phyloP scores from a whole-genome alignment of 169 alveolate genomes.

The Toxoplasma gondii region DNA sequence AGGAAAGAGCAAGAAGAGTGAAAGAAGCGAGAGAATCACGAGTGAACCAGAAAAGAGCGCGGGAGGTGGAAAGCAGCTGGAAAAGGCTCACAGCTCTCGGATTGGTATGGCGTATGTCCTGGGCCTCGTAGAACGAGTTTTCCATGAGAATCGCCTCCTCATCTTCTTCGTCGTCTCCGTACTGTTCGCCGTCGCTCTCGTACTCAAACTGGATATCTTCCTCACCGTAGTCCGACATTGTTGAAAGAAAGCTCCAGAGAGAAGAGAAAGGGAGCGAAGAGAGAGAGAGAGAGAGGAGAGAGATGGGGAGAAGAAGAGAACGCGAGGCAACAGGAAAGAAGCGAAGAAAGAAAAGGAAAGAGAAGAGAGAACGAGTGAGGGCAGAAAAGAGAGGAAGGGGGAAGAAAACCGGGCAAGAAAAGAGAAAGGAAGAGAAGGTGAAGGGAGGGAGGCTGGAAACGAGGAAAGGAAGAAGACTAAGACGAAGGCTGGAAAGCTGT shows the following conservation, averaged over 20 bases:
- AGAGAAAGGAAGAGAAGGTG: not conserved
- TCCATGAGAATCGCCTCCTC: not conserved
- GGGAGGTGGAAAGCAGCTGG: not conserved
- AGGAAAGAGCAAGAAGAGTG: not conserved
- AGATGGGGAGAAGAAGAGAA: not conserved
- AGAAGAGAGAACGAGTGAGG: not conserved
- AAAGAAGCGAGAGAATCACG: too few species aligned
- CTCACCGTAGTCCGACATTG: not conserved
- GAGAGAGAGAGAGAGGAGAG: too few species aligned
- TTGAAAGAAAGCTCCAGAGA: too few species aligned
- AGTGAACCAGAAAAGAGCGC: not conserved
- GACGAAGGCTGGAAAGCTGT: not conserved
- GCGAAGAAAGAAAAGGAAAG: not conserved
- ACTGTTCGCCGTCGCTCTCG: constrained; percentile 13
- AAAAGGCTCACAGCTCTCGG: not conserved
- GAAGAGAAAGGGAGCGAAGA: too few species aligned
- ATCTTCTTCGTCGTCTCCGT: constrained; percentile 2
- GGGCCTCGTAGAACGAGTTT: constrained; percentile 5
- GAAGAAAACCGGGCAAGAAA: not conserved
- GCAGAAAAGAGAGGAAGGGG: not conserved
- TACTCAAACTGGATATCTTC: constrained; percentile 1
- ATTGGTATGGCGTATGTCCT: not conserved
- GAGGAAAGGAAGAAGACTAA: not conserved
- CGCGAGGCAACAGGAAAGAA: not conserved
- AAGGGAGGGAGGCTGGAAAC: not conserved